Conservation (phyloP, 768 basidiomycete species). For the Boletellus sp. region DNA sequence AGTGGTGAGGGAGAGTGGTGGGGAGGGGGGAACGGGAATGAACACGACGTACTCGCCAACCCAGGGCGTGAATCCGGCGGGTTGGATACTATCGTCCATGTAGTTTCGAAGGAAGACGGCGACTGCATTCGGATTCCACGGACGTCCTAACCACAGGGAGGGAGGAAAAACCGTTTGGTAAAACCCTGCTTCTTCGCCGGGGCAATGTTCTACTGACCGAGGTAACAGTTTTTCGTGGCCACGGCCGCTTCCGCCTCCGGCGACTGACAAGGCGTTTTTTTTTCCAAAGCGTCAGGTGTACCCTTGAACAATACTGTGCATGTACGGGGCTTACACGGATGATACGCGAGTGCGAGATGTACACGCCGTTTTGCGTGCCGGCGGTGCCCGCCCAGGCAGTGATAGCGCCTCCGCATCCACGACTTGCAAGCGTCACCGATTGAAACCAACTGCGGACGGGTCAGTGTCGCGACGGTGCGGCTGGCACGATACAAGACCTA, state of each 20-base stretch:
- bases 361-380: slow-evolving; percentile 45
- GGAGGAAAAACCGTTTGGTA: background rate
- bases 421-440: slow-evolving; percentile 53
- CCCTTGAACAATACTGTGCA: background rate
- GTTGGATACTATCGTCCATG: slow-evolving; percentile 55
- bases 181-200: too few species aligned
- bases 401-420: slow-evolving; percentile 63
- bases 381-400: slow-evolving; percentile 59
- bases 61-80: slow-evolving; percentile 50
- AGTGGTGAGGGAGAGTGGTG: background rate
- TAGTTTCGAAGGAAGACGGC: slow-evolving; percentile 51
- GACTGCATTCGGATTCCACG: slow-evolving; percentile 59
- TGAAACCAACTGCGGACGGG: slow-evolving; percentile 51
- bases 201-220: slow-evolving; percentile 34
- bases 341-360: slow-evolving; percentile 51
- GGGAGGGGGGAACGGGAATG: background rate
- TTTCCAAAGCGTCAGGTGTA: background rate
- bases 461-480: background rate
- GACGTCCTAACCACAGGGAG: slow-evolving; percentile 33
- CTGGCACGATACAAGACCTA: background rate
- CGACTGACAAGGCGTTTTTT: slow-evolving; percentile 36
- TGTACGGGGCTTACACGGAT: slow-evolving; percentile 39
- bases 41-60: slow-evolving; percentile 14
- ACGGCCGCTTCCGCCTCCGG: slow-evolving; percentile 54
- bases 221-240: slow-evolving; percentile 44